These are phyloP conservation scores for Mesotaenium endlicherianum DNA, from an alignment of 139 green algal genomes.

Conservation along the genomic window DNA sequence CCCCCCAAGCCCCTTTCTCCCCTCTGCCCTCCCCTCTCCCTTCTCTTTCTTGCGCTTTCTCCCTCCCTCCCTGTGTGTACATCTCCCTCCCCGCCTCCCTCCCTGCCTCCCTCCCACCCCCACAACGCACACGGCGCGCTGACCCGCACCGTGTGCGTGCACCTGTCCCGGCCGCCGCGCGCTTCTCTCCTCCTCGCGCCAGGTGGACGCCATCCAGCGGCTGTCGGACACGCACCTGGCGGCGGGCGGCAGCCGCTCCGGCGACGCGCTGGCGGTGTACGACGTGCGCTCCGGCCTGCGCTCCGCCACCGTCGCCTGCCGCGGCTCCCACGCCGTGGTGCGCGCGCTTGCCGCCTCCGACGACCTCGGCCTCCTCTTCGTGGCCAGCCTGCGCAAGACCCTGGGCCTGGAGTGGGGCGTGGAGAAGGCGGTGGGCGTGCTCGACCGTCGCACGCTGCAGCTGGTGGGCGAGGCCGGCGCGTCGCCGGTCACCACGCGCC, in stretches of 20 bases:
- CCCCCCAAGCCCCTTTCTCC: background rate
- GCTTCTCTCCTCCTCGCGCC: too few species aligned
- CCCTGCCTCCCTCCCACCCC: background rate
- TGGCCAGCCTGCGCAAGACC: background rate
- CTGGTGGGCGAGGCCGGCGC: background rate
- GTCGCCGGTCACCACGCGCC: background rate
- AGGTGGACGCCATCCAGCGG: background rate
- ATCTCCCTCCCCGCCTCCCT: background rate
- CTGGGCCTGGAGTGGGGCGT: background rate
- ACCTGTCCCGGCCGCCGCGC: too few species aligned
- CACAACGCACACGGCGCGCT: too few species aligned
- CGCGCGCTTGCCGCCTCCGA: background rate
- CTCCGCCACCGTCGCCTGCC: background rate
- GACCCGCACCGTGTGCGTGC: too few species aligned
- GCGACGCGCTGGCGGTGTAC: background rate
- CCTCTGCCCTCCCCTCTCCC: background rate
- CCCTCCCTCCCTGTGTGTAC: background rate
- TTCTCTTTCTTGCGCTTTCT: background rate
- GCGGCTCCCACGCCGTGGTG: background rate
- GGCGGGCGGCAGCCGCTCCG: background rate
- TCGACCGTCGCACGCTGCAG: background rate
- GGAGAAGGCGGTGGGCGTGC: background rate
- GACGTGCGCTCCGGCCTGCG: background rate
- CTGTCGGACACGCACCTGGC: background rate
- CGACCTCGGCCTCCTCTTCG: background rate